A percentile compares a stretch with the other conserved stretches of the same genome.
These are phyloP conservation scores for Suaeda aralocaspica DNA, from an alignment of 148 eudicot species.

Conservation along the genomic window DNA sequence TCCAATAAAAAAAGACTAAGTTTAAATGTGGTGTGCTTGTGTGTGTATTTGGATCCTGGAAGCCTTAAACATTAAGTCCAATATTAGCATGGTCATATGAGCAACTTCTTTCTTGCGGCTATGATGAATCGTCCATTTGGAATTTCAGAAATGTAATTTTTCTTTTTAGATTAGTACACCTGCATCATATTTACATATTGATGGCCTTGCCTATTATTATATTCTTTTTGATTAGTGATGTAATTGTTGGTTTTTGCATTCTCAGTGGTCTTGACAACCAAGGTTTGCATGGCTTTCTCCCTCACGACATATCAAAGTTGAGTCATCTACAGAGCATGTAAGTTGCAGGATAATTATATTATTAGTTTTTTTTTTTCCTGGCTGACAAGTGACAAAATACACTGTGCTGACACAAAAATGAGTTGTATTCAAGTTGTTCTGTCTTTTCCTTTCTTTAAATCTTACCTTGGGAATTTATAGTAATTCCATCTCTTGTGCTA, in stretches of 20 bases:
- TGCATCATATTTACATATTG: not conserved
- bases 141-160: not conserved
- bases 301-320: conserved; percentile 64
- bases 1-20: not conserved
- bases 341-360: conserved; percentile 29
- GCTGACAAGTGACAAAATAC: not conserved
- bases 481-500: not conserved
- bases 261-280: conserved; percentile 89
- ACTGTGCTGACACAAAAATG: not conserved
- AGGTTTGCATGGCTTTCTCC: conserved; percentile 84
- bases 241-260: conserved; percentile 19
- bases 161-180: not conserved
- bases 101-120: not conserved
- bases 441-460: not conserved
- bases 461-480: not conserved
- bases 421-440: not conserved
- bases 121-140: not conserved
- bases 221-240: not conserved
- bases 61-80: not conserved
- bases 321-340: conserved; percentile 86
- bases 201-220: not conserved
- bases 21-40: not conserved
- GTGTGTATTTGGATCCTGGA: not conserved
- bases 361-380: not conserved
- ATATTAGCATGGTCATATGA: not conserved